A percentile compares a stretch with the other conserved stretches of the same genome.
These are phyloP conservation scores for Typha latifolia DNA, from an alignment of 176 grass and related monocot species.

Conservation along the genomic window DNA sequence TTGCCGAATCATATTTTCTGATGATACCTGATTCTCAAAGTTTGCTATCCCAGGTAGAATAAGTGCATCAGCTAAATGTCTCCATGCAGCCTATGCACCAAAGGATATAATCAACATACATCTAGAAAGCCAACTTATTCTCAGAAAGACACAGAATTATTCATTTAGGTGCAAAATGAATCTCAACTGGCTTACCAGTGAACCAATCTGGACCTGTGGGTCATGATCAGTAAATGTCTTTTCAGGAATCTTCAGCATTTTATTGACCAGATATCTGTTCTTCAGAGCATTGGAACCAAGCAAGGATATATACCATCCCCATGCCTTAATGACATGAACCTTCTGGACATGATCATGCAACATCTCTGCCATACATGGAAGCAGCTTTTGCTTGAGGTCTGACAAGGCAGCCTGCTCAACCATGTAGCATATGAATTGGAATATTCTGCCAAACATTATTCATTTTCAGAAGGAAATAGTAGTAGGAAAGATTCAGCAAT, in stretches of 20 bases:
- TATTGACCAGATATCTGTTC: slow-evolving; percentile 60
- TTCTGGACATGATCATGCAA: slow-evolving; percentile 54
- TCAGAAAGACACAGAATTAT: not conserved
- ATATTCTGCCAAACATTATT: not conserved
- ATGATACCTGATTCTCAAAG: slow-evolving; percentile 4
- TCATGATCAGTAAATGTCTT: slow-evolving; percentile 51
- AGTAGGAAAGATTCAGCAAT: not conserved
- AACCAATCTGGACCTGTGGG: slow-evolving; percentile 61
- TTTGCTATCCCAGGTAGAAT: slow-evolving; percentile 31
- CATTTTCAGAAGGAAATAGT: not conserved
- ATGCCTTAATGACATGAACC: slow-evolving; percentile 59
- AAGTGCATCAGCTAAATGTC: slow-evolving; percentile 69
- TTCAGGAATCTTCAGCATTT: slow-evolving; percentile 75
- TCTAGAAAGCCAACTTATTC: not conserved
- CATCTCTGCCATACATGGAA: slow-evolving; percentile 42
- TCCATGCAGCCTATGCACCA: slow-evolving; percentile 67
- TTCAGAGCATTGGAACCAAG: slow-evolving; percentile 38
- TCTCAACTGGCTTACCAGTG: slow-evolving; percentile 37
- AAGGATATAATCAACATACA: slow-evolving; percentile 17
- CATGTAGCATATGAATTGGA: not conserved
- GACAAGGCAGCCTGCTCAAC: slow-evolving; percentile 3
- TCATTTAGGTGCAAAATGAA: slow-evolving; percentile 4
- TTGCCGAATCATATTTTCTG: slow-evolving; percentile 20
- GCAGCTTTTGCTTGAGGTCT: slow-evolving; percentile 54
- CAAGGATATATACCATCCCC: slow-evolving; percentile 79